A percentile compares a stretch with the other conserved stretches of the same genome.
Conservation (phyloP, 441 rosid species). For the Pelargonium exstipulatum region DNA sequence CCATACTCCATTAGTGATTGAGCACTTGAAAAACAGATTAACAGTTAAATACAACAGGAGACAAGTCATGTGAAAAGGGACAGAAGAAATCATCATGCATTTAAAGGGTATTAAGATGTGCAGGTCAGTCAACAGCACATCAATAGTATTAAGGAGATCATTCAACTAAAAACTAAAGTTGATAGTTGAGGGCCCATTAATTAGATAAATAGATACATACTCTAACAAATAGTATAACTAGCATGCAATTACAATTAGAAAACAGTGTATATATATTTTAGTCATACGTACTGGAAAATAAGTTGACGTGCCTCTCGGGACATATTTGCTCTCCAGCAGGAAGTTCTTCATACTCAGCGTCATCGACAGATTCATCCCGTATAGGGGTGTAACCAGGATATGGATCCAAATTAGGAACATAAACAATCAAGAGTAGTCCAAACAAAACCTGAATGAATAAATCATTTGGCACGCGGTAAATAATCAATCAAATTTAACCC, state of each 20-base stretch:
- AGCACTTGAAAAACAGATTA: background rate
- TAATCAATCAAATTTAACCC: background rate
- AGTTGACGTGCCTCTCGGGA: constrained; percentile 75
- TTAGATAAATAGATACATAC: background rate
- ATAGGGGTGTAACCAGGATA: constrained; percentile 74
- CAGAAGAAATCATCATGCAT: too few relatives aligned
- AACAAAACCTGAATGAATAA: constrained; percentile 55
- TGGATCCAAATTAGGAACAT: constrained; percentile 83
- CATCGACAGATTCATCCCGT: constrained; percentile 43
- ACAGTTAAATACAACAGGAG: too few relatives aligned
- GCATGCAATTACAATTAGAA: background rate
- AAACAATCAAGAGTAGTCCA: constrained; percentile 68
- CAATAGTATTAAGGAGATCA: background rate
- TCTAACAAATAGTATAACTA: constrained; percentile 4
- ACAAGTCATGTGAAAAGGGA: too few relatives aligned
- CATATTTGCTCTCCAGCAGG: constrained; percentile 83
- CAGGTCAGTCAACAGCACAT: background rate
- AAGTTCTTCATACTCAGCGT: constrained; percentile 78
- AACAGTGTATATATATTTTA: constrained; percentile 8
- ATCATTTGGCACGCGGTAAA: background rate
- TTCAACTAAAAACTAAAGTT: background rate
- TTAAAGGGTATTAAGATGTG: background rate
- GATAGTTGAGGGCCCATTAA: background rate
- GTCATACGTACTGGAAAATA: constrained; percentile 62
- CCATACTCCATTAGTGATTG: background rate